Conservation (phyloP, 176 grass and related monocot species). For the Cymbopogon citratus region DNA sequence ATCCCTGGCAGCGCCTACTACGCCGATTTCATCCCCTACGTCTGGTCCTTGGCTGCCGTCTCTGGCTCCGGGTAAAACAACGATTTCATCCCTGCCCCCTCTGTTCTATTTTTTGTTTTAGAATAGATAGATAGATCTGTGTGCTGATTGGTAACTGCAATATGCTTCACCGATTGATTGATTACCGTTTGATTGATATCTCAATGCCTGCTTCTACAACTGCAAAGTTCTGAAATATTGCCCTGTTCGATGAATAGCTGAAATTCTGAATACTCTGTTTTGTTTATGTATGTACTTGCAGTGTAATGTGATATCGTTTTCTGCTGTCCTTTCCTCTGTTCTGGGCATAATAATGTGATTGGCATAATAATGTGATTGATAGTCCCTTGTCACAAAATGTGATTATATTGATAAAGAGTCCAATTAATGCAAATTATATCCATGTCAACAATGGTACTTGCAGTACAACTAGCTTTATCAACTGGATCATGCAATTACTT, state of each 20-base stretch:
- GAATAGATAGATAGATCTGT: not conserved
- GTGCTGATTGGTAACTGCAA: not conserved
- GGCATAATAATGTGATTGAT: too few species aligned
- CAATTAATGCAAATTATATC: not conserved
- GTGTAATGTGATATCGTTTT: not conserved
- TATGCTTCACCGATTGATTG: not conserved
- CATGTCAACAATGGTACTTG: not conserved
- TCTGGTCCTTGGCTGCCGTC: slow-evolving; percentile 28
- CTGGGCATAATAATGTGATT: not conserved
- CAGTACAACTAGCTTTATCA: not conserved
- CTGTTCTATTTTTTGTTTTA: not conserved
- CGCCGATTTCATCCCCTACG: slow-evolving; percentile 54
- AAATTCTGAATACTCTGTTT: too few species aligned
- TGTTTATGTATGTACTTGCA: too few species aligned
- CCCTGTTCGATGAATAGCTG: not conserved
- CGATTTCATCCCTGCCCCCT: not conserved
- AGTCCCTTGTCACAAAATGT: too few species aligned
- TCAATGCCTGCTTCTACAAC: not conserved
- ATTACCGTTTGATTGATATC: not conserved
- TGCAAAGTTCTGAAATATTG: not conserved
- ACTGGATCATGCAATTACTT: not conserved
- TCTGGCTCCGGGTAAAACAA: slow-evolving; percentile 25
- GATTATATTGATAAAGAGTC: not conserved
- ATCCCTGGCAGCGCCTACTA: not conserved
- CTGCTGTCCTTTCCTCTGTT: not conserved